Conservation (phyloP, 2,329 filamentous ascomycete genomes). For the Parasarocladium wereldwijsianum region DNA sequence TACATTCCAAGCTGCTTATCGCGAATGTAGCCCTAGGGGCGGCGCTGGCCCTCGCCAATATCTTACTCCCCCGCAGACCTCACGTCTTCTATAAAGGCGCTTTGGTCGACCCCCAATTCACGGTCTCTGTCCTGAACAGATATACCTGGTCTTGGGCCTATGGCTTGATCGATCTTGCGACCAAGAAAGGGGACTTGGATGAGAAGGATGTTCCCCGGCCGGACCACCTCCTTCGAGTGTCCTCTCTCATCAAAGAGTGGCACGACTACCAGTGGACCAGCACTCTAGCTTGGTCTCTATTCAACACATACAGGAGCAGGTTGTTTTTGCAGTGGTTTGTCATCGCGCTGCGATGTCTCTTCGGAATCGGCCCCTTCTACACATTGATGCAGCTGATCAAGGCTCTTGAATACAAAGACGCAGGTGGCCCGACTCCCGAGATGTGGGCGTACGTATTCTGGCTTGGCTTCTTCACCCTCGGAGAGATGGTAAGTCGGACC, state of each 20-base stretch:
- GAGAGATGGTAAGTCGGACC: constrained; percentile 26
- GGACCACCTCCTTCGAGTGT: constrained; percentile 36
- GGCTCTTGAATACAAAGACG: constrained; percentile 41
- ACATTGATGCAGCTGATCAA: constrained; percentile 51
- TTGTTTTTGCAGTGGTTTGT: constrained; percentile 45
- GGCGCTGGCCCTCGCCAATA: constrained; percentile 29
- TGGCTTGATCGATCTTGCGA: constrained; percentile 37
- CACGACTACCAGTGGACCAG: constrained; percentile 27
- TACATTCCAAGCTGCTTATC: constrained; percentile 29
- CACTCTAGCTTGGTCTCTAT: constrained; percentile 45
- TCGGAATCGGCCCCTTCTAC: constrained; percentile 59
- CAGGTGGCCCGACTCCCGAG: constrained; percentile 30
- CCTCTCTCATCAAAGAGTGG: constrained; percentile 35
- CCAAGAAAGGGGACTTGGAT: constrained; percentile 44
- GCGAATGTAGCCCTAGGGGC: constrained; percentile 29
- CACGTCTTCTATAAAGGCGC: constrained; percentile 37
- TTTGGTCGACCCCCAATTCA: constrained; percentile 48
- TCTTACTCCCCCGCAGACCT: constrained; percentile 51
- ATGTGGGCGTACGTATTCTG: constrained; percentile 56
- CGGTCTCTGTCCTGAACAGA: constrained; percentile 42
- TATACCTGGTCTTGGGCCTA: constrained; percentile 53
- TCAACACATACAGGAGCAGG: constrained; percentile 38
- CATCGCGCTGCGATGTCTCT: constrained; percentile 34
- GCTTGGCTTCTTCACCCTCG: constrained; percentile 44
- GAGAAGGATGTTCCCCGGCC: constrained; percentile 47